A percentile compares a stretch with the other conserved stretches of the same genome.
These are phyloP conservation scores for Paramyrothecium sp. DNA, from an alignment of 2,329 filamentous ascomycete genomes.

Conservation along the genomic window DNA sequence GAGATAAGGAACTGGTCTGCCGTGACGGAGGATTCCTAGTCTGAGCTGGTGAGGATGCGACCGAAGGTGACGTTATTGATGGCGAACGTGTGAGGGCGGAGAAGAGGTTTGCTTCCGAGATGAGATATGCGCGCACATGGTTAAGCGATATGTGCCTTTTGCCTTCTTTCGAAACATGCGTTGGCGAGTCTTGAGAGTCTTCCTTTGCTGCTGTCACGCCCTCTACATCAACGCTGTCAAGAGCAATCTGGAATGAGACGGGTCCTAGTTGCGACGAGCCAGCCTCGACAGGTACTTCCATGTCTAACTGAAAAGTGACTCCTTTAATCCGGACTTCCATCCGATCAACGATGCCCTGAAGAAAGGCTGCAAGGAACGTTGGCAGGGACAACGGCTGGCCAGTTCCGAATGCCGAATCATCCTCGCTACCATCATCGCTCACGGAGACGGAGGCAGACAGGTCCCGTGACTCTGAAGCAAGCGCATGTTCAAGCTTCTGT, in stretches of 20 bases:
- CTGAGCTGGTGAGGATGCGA: slow-evolving; percentile 51
- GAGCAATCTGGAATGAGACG: slow-evolving; percentile 62
- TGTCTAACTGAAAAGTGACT: slow-evolving; percentile 65
- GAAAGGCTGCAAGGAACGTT: slow-evolving; percentile 66
- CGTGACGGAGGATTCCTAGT: slow-evolving; percentile 33
- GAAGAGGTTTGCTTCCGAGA: slow-evolving; percentile 67
- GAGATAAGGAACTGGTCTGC: slow-evolving; percentile 25
- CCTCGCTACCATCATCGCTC: slow-evolving; percentile 62
- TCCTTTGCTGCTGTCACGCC: slow-evolving; percentile 52
- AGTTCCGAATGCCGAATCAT: slow-evolving; percentile 63
- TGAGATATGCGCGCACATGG: slow-evolving; percentile 61
- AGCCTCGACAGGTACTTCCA: slow-evolving; percentile 52
- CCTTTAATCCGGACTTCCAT: slow-evolving; percentile 64
- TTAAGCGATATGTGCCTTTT: slow-evolving; percentile 65
- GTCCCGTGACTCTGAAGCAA: slow-evolving; percentile 62
- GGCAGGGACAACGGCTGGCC: slow-evolving; percentile 70
- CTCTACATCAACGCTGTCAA: slow-evolving; percentile 66
- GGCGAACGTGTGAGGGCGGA: slow-evolving; percentile 57
- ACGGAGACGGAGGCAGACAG: slow-evolving; percentile 58
- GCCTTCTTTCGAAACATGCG: slow-evolving; percentile 53
- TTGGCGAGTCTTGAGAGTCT: slow-evolving; percentile 27
- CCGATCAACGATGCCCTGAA: slow-evolving; percentile 73
- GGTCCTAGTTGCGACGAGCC: slow-evolving; percentile 46
- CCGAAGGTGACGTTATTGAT: slow-evolving; percentile 43
- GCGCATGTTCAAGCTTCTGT: slow-evolving; percentile 65